These are phyloP conservation scores for Polyporus arcularius DNA, from an alignment of 768 basidiomycete genomes.

Conservation along the genomic window DNA sequence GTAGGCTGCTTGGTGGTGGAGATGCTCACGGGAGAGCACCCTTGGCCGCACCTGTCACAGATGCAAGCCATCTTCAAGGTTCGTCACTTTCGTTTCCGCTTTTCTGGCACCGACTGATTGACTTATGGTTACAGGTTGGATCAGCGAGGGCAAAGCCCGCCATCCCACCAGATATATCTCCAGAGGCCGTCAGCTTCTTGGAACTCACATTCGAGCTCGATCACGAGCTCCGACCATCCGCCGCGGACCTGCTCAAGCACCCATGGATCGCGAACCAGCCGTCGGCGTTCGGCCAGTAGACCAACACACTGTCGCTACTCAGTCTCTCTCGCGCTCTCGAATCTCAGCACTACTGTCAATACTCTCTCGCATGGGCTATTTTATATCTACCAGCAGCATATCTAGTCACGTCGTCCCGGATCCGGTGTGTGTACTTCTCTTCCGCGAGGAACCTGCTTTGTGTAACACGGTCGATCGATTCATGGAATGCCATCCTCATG, in stretches of 20 bases:
- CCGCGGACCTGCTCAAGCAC: constrained; percentile 72
- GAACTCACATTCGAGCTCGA: constrained; percentile 84
- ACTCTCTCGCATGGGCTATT: constrained; percentile 5
- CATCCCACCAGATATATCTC: constrained; percentile 88
- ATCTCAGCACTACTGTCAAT: not conserved
- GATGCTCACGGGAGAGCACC: constrained; percentile 95
- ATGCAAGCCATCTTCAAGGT: constrained; percentile 99
- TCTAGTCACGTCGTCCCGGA: constrained; percentile 16
- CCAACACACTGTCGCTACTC: not conserved
- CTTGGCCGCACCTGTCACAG: constrained; percentile 93
- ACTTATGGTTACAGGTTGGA: constrained; percentile 65
- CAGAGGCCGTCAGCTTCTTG: constrained; percentile 87
- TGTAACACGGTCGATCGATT: constrained; percentile 20
- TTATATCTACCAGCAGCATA: constrained; percentile 20
- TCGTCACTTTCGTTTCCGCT: constrained; percentile 8
- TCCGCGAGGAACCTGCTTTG: constrained; percentile 14
- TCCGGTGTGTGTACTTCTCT: constrained; percentile 9
- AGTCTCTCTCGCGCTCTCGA: not conserved
- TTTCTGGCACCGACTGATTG: not conserved
- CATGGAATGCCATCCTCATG: constrained; percentile 7
- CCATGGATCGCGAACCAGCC: constrained; percentile 55
- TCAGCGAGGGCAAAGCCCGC: constrained; percentile 78
- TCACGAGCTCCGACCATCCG: constrained; percentile 77
- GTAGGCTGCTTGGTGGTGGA: constrained; percentile 94
- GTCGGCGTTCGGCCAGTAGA: constrained; percentile 17